Percentiles rank a stretch among this genome's conserved stretches.
These are phyloP conservation scores for Diutina siamensis DNA, from an alignment of 1,139 yeast species.

Conservation along the genomic window DNA sequence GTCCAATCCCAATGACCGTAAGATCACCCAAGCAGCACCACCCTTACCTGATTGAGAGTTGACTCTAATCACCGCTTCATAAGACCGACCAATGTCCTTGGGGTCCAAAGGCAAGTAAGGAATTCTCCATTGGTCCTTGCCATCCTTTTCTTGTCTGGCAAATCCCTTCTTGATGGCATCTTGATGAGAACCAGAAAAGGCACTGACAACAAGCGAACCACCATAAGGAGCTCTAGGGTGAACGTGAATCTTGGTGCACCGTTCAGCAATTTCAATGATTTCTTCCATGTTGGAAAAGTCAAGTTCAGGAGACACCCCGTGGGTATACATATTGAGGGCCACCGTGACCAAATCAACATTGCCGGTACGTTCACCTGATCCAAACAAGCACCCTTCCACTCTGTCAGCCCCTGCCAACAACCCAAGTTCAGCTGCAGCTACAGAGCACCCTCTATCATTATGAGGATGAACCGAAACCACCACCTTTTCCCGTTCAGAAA, in stretches of 20 bases:
- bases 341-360: slow-evolving; percentile 91
- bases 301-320: slow-evolving; percentile 76
- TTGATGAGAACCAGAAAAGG: slow-evolving; percentile 94
- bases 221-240: slow-evolving; percentile 94
- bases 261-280: slow-evolving; percentile 79
- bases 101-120: slow-evolving; percentile 97
- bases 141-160: slow-evolving; percentile 26
- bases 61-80: slow-evolving; percentile 95
- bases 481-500: slow-evolving; percentile 73
- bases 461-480: slow-evolving; percentile 91
- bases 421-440: slow-evolving; percentile 94
- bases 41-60: slow-evolving; percentile 98
- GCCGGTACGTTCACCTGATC: slow-evolving; percentile 98
- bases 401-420: slow-evolving; percentile 94
- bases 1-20: slow-evolving; percentile 79
- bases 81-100: slow-evolving; percentile 88
- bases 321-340: slow-evolving; percentile 88
- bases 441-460: slow-evolving; percentile 96
- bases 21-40: slow-evolving; percentile 96
- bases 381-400: slow-evolving; percentile 94
- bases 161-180: slow-evolving; percentile 98
- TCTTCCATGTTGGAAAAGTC: slow-evolving; percentile 80
- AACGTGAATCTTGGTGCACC: slow-evolving; percentile 90
- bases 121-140: slow-evolving; percentile 55
- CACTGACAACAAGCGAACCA: slow-evolving; percentile 92